Evolutionary conservation across 2,329 filamentous ascomycete species (phyloP).

Genomic region (Claviceps paspali): DNA sequence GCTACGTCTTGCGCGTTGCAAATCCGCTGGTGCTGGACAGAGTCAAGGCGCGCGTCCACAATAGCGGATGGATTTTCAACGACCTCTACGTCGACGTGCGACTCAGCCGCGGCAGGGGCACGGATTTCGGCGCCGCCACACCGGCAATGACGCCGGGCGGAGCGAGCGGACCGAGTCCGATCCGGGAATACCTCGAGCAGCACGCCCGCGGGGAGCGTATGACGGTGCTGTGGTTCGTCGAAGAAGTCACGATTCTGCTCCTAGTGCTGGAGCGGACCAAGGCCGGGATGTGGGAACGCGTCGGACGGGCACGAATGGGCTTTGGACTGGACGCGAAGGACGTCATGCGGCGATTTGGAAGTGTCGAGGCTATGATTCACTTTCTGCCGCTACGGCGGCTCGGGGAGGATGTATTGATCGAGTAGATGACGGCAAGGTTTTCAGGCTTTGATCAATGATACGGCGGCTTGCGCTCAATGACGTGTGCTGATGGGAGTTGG

Average conservation of each 20-base stretch:
- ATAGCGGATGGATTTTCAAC: constrained; percentile 20
- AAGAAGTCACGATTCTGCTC: constrained; percentile 19
- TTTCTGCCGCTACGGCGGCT: constrained; percentile 17
- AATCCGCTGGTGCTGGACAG: constrained; percentile 19
- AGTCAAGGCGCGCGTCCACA: constrained; percentile 18
- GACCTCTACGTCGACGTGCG: constrained; percentile 19
- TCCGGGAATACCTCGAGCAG: constrained; percentile 19
- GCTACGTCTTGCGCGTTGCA: constrained; percentile 17
- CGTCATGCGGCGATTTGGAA: constrained; percentile 15
- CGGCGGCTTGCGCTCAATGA: not conserved
- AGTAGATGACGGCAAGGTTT: no score
- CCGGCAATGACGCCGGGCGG: not conserved
- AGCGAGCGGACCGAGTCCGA: constrained; percentile 8
- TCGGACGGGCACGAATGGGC: constrained; percentile 21
- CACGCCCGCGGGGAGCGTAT: constrained; percentile 21
- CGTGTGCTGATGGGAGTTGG: not conserved
- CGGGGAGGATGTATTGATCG: constrained; percentile 19
- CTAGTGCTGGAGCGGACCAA: constrained; percentile 17
- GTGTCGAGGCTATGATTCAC: constrained; percentile 17
- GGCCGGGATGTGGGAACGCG: constrained; percentile 16
- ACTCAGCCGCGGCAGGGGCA: constrained; percentile 14
- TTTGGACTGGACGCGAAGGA: constrained; percentile 19
- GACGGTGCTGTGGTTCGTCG: constrained; percentile 21
- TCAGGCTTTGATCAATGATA: not conserved
- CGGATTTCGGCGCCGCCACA: not conserved